Evolutionary conservation across 2,329 filamentous ascomycete genomes (phyloP).

Genomic region (Alternaria arbusti): DNA sequence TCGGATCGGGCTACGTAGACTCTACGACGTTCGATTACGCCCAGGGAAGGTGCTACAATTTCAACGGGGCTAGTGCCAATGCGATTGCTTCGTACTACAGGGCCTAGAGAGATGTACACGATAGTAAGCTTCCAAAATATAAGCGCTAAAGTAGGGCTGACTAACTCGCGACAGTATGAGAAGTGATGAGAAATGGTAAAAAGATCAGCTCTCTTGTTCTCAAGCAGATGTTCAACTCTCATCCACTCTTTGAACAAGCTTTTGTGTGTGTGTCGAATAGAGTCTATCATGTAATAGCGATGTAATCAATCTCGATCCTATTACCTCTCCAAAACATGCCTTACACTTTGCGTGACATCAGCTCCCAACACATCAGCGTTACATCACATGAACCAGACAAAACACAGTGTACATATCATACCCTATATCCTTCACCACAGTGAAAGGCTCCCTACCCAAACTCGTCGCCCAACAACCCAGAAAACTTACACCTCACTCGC

Average conservation of each 20-base stretch:
- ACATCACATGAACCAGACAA: not conserved
- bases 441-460: constrained; percentile 15
- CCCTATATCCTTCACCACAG: not conserved
- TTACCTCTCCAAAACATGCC: not conserved
- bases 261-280: not conserved
- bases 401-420: not conserved
- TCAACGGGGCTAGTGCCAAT: not conserved
- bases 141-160: not conserved
- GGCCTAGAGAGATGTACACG: not conserved
- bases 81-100: constrained; percentile 4
- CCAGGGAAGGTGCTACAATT: not conserved
- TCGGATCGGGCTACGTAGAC: not conserved
- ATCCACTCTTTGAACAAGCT: not conserved
- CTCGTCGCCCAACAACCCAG: constrained; percentile 34
- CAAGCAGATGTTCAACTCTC: not conserved
- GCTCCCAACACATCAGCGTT: not conserved
- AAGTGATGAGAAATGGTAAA: not conserved
- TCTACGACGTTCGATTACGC: not conserved
- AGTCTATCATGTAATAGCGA: not conserved
- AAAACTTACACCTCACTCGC: constrained; percentile 19
- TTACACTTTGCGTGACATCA: not conserved
- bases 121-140: not conserved
- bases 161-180: not conserved
- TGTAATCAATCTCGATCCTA: not conserved
- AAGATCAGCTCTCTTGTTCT: not conserved